Evolutionary conservation across 164 flowering plant species (phyloP).

Genomic region (Stephania japonica): DNA sequence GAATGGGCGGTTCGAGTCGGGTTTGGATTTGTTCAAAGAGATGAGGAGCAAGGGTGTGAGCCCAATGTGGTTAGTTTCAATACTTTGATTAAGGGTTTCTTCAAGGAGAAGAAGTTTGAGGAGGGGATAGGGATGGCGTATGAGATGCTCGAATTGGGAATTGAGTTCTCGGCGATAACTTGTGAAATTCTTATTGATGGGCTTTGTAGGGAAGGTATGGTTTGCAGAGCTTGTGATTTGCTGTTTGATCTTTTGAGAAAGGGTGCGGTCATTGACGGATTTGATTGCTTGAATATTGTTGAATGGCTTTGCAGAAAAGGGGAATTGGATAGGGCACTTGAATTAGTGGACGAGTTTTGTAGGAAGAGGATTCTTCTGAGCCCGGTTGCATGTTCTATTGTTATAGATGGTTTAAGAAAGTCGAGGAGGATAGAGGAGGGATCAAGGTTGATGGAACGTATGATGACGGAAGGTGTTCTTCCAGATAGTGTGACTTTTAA

Average conservation of each 20-base stretch:
- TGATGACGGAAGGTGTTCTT: slow-evolving; percentile 52
- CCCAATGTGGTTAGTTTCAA: slow-evolving; percentile 92
- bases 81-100: slow-evolving; percentile 69
- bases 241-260: slow-evolving; percentile 52
- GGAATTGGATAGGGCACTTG: slow-evolving; percentile 39
- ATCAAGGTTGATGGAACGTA: slow-evolving; percentile 38
- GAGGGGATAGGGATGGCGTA: slow-evolving; percentile 71
- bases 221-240: slow-evolving; percentile 44
- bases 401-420: slow-evolving; percentile 61
- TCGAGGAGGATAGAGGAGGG: slow-evolving; percentile 39
- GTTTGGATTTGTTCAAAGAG: slow-evolving; percentile 67
- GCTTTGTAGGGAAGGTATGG: slow-evolving; percentile 48
- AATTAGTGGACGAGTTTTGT: slow-evolving; percentile 55
- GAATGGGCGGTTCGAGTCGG: slow-evolving; percentile 42
- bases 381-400: slow-evolving; percentile 52
- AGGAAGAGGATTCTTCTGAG: slow-evolving; percentile 44
- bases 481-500: slow-evolving; percentile 75
- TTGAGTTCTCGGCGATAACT: slow-evolving; percentile 53
- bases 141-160: slow-evolving; percentile 84
- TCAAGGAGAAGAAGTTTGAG: slow-evolving; percentile 52
- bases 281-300: slow-evolving; percentile 51
- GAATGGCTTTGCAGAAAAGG: slow-evolving; percentile 48
- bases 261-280: slow-evolving; percentile 50
- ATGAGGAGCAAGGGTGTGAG: slow-evolving; percentile 61
- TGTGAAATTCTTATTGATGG: slow-evolving; percentile 83